Percentiles rank a stretch among this genome's conserved stretches.
Conservation (phyloP, 805 yeast species). For the Candida ficus region DNA sequence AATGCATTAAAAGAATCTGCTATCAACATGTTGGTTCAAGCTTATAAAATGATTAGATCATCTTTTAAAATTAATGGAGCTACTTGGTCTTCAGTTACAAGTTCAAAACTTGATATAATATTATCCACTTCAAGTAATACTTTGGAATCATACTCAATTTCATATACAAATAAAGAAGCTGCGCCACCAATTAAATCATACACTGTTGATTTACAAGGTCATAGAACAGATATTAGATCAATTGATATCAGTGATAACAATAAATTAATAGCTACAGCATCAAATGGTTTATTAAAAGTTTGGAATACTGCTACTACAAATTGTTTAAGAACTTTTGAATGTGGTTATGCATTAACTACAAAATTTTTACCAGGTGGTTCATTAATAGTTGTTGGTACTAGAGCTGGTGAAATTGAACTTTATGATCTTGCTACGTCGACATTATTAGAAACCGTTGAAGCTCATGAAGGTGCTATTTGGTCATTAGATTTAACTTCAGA, state of each 20-base stretch:
- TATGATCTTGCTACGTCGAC: conserved; percentile 84
- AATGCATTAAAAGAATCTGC: conserved; percentile 42
- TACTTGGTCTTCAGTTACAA: conserved; percentile 52
- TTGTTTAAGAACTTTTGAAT: conserved; percentile 81
- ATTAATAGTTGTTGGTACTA: conserved; percentile 81
- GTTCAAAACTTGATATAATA: conserved; percentile 52
- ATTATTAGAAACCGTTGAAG: conserved; percentile 64
- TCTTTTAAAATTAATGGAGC: conserved; percentile 57
- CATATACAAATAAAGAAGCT: conserved; percentile 53
- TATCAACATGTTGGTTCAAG: conserved; percentile 56
- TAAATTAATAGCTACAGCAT: conserved; percentile 78
- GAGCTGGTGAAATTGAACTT: conserved; percentile 77
- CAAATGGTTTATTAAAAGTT: conserved; percentile 82
- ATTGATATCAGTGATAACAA: conserved; percentile 79
- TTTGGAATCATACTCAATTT: conserved; percentile 62
- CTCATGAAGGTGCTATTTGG: conserved; percentile 86
- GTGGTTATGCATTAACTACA: conserved; percentile 81
- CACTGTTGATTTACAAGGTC: conserved; percentile 74
- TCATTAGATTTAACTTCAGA: conserved; percentile 81
- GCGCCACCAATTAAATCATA: conserved; percentile 43
- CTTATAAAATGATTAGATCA: conserved; percentile 65
- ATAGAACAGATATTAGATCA: conserved; percentile 83
- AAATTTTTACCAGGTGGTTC: conserved; percentile 90
- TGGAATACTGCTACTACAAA: conserved; percentile 76
- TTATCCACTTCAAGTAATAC: conserved; percentile 69